phyloP scores from a whole-genome alignment of 1,284 basidiomycete species.

The Naganishia sp. region DNA sequence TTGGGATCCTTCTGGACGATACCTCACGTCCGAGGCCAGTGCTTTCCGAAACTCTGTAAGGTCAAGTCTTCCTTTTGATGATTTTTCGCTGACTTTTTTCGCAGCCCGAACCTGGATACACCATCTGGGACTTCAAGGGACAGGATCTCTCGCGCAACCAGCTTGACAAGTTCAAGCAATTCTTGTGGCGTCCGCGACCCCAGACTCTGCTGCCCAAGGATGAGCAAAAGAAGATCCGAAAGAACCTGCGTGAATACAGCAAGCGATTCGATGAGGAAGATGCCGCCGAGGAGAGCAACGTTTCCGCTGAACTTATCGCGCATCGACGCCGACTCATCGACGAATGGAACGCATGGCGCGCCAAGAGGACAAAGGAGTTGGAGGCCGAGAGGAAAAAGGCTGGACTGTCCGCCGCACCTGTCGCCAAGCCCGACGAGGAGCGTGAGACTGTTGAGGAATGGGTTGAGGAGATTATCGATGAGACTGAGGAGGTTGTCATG shows the following conservation, averaged over 20 bases:
- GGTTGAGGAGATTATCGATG: constrained; percentile 87
- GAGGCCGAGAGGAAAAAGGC: constrained; percentile 45
- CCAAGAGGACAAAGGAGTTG: constrained; percentile 44
- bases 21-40: constrained; percentile 88
- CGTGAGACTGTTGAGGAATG: constrained; percentile 86
- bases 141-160: constrained; percentile 86
- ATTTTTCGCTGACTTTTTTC: background rate
- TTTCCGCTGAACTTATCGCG: constrained; percentile 89
- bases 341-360: constrained; percentile 96
- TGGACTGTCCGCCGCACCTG: constrained; percentile 42
- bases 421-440: constrained; percentile 58
- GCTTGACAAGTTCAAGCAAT: constrained; percentile 96
- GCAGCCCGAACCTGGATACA: constrained; percentile 93
- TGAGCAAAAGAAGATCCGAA: constrained; percentile 81
- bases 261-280: constrained; percentile 95
- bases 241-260: constrained; percentile 90
- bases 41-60: constrained; percentile 91
- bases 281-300: constrained; percentile 88
- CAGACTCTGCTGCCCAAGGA: constrained; percentile 83
- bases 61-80: constrained; percentile 34
- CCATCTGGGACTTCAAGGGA: constrained; percentile 97
- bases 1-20: constrained; percentile 97
- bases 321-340: constrained; percentile 88
- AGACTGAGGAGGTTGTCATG: constrained; percentile 75
- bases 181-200: constrained; percentile 95